Base-by-base conservation (phyloP, 306 rosid genomes). In the Cyclanthera cordifolia region DNA sequence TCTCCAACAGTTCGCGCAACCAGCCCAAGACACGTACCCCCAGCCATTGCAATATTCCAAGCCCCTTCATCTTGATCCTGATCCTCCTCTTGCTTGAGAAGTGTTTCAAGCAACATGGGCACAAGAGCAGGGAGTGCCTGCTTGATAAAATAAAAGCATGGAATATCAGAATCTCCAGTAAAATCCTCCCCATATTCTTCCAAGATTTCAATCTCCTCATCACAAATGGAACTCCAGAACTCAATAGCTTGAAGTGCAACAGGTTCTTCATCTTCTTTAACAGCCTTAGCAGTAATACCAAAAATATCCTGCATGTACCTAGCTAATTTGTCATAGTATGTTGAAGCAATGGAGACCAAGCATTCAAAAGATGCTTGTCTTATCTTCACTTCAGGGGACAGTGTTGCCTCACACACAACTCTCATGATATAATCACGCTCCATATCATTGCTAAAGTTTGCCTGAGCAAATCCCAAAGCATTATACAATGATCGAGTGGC, bases 21-120 rank as follows among this genome's bases (percentile, higher is more conserved):
- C 75, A 91, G 78, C 20, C 97, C 96, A 82, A 91, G 76, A 75
- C 97, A 91, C 11, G 97, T 91, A 39, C 97, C 97, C 51, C 97
- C 97, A 72, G 97, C 97, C 97, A 91, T 91, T 50, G 97, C 97
- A 84, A 91, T 87, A 72, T 91, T 91, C 97, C 97, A 91, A 21
- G 97, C 96, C 47, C 95, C 97, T 78, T 91, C 97, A 46, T 91
- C 97, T 72, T 86, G 97, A 84, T 91, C 97, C 72, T 88, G 97
- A 77, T 89, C 96, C 77, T 91, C 96, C 70, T 91, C 96, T 79
- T 91, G 97, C 82, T 88, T 91, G 8, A 87, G 85, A 15, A 91
- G 80, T 0, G 97, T 87, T 77, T 91, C 97, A 14, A 91, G 75
- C 52, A 91, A 77, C 94, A 91, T 73, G 11, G 97, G 97, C 28